Percentiles rank a stretch among this genome's conserved stretches.
Conservation (phyloP, 2,329 filamentous ascomycete species). For the Stagonosporopsis tanaceti region DNA sequence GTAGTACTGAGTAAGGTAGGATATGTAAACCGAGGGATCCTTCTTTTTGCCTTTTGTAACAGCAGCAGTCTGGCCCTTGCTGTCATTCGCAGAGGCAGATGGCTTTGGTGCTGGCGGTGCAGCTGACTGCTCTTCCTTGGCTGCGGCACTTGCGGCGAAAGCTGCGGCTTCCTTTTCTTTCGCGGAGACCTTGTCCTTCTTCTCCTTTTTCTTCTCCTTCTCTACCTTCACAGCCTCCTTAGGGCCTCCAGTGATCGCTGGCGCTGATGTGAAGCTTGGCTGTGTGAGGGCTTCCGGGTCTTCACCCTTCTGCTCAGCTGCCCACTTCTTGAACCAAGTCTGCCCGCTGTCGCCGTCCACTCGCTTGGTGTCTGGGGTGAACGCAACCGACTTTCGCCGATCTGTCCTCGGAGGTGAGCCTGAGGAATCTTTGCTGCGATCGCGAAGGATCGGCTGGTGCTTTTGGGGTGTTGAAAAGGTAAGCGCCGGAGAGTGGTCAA, state of each 20-base stretch:
- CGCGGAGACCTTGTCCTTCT: conserved; percentile 19
- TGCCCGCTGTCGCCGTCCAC: conserved; percentile 64
- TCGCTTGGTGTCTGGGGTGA: conserved; percentile 69
- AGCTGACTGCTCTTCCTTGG: conserved; percentile 6
- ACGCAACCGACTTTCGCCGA: conserved; percentile 67
- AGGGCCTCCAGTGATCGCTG: conserved; percentile 23
- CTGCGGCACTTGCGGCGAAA: conserved; percentile 15
- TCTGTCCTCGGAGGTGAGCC: conserved; percentile 38
- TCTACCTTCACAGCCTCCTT: conserved; percentile 33
- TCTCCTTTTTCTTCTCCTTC: conserved; percentile 24
- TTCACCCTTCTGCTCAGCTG: conserved; percentile 42
- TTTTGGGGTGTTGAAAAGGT: conserved; percentile 29
- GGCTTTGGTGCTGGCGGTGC: conserved; percentile 2
- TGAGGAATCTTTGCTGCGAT: conserved; percentile 27
- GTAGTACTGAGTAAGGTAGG: conserved; percentile 81
- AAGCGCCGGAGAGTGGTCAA: conserved; percentile 21
- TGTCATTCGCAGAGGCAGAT: conserved; percentile 5
- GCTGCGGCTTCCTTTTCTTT: conserved; percentile 25
- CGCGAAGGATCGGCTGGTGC: conserved; percentile 20
- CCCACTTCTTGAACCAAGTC: conserved; percentile 62
- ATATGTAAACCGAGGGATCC: conserved; percentile 70
- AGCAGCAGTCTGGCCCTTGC: conserved; percentile 4
- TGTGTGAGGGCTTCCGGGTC: conserved; percentile 34
- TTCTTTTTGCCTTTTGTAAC: conserved; percentile 44
- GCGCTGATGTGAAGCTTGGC: conserved; percentile 37